phyloP scores from a whole-genome alignment of 2,329 filamentous ascomycete species.

The Hypocreales sp. region DNA sequence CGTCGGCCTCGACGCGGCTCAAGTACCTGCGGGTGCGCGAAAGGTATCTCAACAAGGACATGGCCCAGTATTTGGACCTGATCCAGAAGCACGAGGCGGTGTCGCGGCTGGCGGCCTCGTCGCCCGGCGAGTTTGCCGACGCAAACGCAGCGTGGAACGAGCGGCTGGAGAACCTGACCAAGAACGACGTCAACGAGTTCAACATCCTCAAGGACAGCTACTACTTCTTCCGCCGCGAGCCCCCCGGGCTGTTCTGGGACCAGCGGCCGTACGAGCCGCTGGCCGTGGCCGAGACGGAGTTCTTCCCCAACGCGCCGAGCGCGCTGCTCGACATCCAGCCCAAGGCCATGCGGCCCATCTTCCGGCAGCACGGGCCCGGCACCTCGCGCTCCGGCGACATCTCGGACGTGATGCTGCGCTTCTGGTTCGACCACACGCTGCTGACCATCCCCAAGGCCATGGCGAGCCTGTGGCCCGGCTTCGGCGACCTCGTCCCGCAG shows the following conservation, averaged over 20 bases:
- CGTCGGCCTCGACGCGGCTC: constrained; percentile 7
- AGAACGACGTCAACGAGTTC: constrained; percentile 20
- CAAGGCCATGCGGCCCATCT: constrained; percentile 28
- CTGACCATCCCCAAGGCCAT: constrained; percentile 28
- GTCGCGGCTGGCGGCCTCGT: constrained; percentile 6
- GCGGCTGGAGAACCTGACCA: constrained; percentile 16
- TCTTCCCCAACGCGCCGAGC: constrained; percentile 45
- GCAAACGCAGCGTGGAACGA: constrained; percentile 19
- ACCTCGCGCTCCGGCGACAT: constrained; percentile 28
- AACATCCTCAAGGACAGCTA: constrained; percentile 34
- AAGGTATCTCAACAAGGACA: constrained; percentile 8
- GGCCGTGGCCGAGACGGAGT: constrained; percentile 38
- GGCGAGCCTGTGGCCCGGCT: constrained; percentile 42
- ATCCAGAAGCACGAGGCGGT: constrained; percentile 16
- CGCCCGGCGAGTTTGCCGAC: constrained; percentile 10
- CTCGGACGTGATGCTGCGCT: constrained; percentile 31
- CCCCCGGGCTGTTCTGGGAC: constrained; percentile 50
- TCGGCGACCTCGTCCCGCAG: constrained; percentile 31
- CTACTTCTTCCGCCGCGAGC: constrained; percentile 30
- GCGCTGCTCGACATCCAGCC: constrained; percentile 55
- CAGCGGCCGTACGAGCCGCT: constrained; percentile 57
- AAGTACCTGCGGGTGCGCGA: constrained; percentile 13
- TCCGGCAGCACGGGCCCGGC: constrained; percentile 27
- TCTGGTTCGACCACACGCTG: constrained; percentile 27
- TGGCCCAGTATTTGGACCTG: constrained; percentile 13